phyloP scores from a whole-genome alignment of 176 grass and related monocot genomes.

The Alloteropsis semialata region DNA sequence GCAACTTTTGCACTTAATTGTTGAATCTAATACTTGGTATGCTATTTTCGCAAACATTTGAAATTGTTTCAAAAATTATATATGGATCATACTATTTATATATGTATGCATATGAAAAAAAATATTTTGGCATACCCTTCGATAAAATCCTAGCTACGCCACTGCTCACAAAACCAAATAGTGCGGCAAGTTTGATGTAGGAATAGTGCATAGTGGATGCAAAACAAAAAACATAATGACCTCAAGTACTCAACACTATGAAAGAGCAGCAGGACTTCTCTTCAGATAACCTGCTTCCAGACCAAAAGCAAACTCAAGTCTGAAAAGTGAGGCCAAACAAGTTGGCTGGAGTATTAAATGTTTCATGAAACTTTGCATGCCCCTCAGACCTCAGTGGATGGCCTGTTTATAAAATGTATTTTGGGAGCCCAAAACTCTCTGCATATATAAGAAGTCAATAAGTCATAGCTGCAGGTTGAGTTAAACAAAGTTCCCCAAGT shows the following conservation, averaged over 20 bases:
- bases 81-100: too few species aligned
- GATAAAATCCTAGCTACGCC: too few species aligned
- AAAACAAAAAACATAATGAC: not conserved
- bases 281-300: conserved; percentile 3
- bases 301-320: not conserved
- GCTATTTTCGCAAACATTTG: too few species aligned
- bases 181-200: not conserved
- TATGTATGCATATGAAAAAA: too few species aligned
- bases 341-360: conserved; percentile 7
- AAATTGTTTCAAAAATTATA: too few species aligned
- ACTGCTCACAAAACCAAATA: not conserved
- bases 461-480: conserved; percentile 12
- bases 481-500: conserved; percentile 21
- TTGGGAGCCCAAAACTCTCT: conserved; percentile 32
- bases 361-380: conserved; percentile 14
- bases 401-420: conserved; percentile 23
- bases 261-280: not conserved
- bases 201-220: not conserved
- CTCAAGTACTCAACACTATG: too few species aligned
- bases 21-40: too few species aligned
- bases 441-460: too few species aligned
- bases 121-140: too few species aligned
- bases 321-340: conserved; percentile 26
- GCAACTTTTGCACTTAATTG: too few species aligned
- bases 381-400: conserved; percentile 13